Conservation (phyloP, 176 grass and related monocot species). For the Carex kokanica region DNA sequence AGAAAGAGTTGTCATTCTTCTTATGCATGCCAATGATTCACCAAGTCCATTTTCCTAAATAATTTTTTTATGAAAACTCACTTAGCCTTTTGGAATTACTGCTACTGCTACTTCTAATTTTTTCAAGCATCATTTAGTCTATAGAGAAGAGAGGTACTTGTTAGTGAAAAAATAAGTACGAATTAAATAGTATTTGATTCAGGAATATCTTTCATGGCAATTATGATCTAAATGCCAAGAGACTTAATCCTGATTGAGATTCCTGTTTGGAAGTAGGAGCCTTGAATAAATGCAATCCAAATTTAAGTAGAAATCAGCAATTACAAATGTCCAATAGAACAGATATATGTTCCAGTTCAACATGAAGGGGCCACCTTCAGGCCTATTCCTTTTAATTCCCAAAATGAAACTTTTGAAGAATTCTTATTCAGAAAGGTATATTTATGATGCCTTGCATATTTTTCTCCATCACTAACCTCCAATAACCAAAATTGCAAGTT, state of each 20-base stretch:
- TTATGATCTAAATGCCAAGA: not conserved
- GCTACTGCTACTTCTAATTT: not conserved
- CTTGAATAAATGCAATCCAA: not conserved
- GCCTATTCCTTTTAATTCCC: not conserved
- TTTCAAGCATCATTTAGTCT: not conserved
- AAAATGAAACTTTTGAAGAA: not conserved
- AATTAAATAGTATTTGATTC: not conserved
- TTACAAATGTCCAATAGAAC: not conserved
- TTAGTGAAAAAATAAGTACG: not conserved
- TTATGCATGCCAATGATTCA: constrained; percentile 54
- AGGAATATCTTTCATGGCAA: not conserved
- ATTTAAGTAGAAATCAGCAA: not conserved
- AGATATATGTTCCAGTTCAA: not conserved
- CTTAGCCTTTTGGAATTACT: not conserved
- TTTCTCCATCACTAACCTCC: not conserved
- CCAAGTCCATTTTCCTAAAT: constrained; percentile 79
- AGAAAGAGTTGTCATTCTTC: constrained; percentile 60
- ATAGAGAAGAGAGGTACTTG: not conserved
- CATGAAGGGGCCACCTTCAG: not conserved
- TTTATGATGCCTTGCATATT: not conserved
- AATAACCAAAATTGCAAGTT: not conserved
- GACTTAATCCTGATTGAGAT: not conserved
- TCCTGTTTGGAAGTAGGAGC: not conserved
- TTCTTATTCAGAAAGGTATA: not conserved
- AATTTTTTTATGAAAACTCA: constrained; percentile 17